Conservation (phyloP, 2,329 filamentous ascomycete genomes). For the Sphaerostilbella broomeana region DNA sequence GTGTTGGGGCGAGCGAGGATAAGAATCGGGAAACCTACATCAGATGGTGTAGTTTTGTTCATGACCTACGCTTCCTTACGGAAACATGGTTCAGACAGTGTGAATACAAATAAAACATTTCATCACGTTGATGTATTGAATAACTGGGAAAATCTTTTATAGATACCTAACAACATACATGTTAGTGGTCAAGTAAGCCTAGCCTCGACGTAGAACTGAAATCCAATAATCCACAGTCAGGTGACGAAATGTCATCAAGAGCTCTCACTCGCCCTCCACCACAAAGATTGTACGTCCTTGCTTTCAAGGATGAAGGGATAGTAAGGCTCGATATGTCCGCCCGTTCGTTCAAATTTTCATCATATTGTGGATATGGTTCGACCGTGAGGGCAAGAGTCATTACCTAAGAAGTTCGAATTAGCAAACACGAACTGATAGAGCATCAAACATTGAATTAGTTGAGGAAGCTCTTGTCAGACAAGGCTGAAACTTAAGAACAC, state of each 20-base stretch:
- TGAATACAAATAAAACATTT: slow-evolving; percentile 46
- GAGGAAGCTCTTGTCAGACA: slow-evolving; percentile 54
- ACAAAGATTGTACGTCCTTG: slow-evolving; percentile 58
- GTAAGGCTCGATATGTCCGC: slow-evolving; percentile 57
- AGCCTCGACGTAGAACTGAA: slow-evolving; percentile 23
- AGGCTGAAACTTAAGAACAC: slow-evolving; percentile 59
- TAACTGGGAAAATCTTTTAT: slow-evolving; percentile 18
- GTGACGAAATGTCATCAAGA: slow-evolving; percentile 63
- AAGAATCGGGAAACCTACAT: no score
- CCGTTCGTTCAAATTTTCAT: slow-evolving; percentile 64
- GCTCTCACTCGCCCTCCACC: slow-evolving; percentile 43
- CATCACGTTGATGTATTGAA: slow-evolving; percentile 36
- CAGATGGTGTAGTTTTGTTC: slow-evolving; percentile 50
- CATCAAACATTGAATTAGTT: no score
- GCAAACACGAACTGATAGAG: no score
- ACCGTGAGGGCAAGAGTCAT: slow-evolving; percentile 6
- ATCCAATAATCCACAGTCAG: slow-evolving; percentile 42
- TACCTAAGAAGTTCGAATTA: slow-evolving; percentile 41
- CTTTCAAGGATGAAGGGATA: slow-evolving; percentile 42
- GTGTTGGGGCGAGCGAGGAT: no score
- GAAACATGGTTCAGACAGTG: slow-evolving; percentile 48
- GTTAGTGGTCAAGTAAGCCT: slow-evolving; percentile 26
- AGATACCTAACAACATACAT: slow-evolving; percentile 29
- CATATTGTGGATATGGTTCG: slow-evolving; percentile 35
- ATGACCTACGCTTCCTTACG: slow-evolving; percentile 37